Evolutionary conservation across 2,329 filamentous ascomycete genomes (phyloP), one percentile per base, ranked within the genome.

Genomic region (Phialemoniopsis sp.): DNA sequence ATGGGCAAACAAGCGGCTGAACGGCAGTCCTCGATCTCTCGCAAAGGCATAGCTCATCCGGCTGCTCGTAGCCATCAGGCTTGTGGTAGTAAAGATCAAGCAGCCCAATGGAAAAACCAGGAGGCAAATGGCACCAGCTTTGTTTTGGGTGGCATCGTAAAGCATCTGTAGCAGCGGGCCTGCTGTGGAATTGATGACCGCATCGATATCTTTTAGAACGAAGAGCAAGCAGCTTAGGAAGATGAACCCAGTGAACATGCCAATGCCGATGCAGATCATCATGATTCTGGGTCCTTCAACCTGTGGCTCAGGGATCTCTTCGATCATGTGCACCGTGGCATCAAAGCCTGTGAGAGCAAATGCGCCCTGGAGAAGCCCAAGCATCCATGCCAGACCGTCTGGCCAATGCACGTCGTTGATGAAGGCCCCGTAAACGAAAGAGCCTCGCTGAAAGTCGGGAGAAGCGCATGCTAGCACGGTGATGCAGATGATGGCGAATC

Each of bases 371-470:
- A 81, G 58, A 33, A 76, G 54, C 1, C 73, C 72, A 14, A 76
- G 59, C 37, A 74, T 54, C 72, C 72, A 82, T 3, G 77, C 66
- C 29, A 86, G 55, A 0, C 82, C 82, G 58, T 85, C 78, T 0
- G 82, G 82, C 82, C 82, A 87, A 31, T 79, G 80, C 8, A 76
- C 79, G 34, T 74, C 57, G 47, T 89, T 89, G 54, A 85, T 73
- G 51, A 88, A 87, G 2, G 76, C 59, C 5, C 72, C 67, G 46
- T 85, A 87, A 9, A 87, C 84, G 38, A 84, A 85, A 9, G 70
- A 56, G 13, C 70, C 83, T 8, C 70, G 73, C 49, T 80, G 80
- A 51, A 77, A 88, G 46, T 82, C 64, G 0, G 81, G 81, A 2
- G 82, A 73, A 0, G 82, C 70, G 51, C 80, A 85, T 4, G 82